These are phyloP conservation scores for Candida incommunis DNA, from an alignment of 805 yeast species.

Conservation along the genomic window DNA sequence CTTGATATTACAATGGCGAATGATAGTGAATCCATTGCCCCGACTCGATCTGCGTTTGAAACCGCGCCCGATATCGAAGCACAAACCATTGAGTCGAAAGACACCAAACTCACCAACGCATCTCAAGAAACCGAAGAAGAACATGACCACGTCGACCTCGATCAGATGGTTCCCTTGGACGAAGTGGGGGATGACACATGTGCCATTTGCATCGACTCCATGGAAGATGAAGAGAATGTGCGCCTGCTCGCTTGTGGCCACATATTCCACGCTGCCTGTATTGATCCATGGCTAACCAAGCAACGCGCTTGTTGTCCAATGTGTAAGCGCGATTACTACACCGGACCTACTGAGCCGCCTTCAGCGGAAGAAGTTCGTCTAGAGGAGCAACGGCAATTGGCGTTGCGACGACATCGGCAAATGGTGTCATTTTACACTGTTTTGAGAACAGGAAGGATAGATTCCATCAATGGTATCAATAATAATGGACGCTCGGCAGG, in stretches of 20 bases:
- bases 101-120: background rate
- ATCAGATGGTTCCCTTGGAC: slow-evolving; percentile 3
- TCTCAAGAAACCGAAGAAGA: background rate
- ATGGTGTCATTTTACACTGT: background rate
- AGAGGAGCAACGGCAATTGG: background rate
- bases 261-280: slow-evolving; percentile 66
- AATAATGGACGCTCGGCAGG: too few relatives aligned
- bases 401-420: slow-evolving; percentile 1
- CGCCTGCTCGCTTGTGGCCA: slow-evolving; percentile 70
- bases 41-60: slow-evolving; percentile 1
- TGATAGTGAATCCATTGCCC: too few relatives aligned
- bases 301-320: slow-evolving; percentile 73
- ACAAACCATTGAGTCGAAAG: background rate
- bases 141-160: slow-evolving; percentile 14
- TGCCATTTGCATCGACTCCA: slow-evolving; percentile 60
- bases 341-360: slow-evolving; percentile 4
- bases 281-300: slow-evolving; percentile 67
- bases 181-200: slow-evolving; percentile 41
- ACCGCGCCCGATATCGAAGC: slow-evolving; percentile 6
- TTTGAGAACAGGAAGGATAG: background rate
- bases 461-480: too few relatives aligned
- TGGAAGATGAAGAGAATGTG: slow-evolving; percentile 48
- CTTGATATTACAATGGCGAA: background rate
- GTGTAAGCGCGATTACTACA: slow-evolving; percentile 59
- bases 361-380: background rate